Evolutionary conservation across 371 early-diverging fungal genomes (phyloP), one percentile per base, ranked within the genome.

Genomic region (Circinella umbellata): DNA sequence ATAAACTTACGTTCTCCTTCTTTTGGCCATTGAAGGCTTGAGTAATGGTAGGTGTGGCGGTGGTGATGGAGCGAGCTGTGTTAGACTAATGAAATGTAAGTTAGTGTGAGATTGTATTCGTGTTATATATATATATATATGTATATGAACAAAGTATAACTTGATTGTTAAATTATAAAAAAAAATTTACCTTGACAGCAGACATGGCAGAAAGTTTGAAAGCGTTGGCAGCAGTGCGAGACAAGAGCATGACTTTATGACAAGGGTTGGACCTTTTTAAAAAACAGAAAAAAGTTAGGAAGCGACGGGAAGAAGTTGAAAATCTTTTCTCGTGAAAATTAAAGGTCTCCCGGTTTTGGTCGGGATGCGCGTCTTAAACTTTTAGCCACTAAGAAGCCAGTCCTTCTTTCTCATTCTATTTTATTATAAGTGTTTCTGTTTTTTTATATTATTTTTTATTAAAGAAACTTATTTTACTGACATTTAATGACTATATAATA

Each of bases 11-110:
- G 71, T 88, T 86, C 70, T 76, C 81, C 76, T 90, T 90, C 87
- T 90, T 89, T 73, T 81, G 79, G 71, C 81, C 86, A 72, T 68
- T 83, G 81, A 87, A 90, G 69, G 87, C 85, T 67, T 88, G 88
- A 72, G 88, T 88, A 73, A 88, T 82, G 73, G 80, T 73, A 70
- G 81, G 80, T 70, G 88, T 73, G 68, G 89, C 86, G 60, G 88
- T 86, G 69, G 86, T 57, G 27, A 57, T 57, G 57, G 57, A 57
- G 27, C 57, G 57, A 34, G 57, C 57, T 27, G 35, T 27, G 57
- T 57, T 57, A 18, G 57, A 57, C 57, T 57, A 57, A 8, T 27
- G 27, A 57, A 8, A 34, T 15, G 53, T 15, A 53, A 15, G 53
- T 53, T 53, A 27, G 27, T 27, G 27, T 27, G 27, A 27, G 27